phyloP scores from a whole-genome alignment of 2,329 filamentous ascomycete genomes.

The Amphichorda felina region DNA sequence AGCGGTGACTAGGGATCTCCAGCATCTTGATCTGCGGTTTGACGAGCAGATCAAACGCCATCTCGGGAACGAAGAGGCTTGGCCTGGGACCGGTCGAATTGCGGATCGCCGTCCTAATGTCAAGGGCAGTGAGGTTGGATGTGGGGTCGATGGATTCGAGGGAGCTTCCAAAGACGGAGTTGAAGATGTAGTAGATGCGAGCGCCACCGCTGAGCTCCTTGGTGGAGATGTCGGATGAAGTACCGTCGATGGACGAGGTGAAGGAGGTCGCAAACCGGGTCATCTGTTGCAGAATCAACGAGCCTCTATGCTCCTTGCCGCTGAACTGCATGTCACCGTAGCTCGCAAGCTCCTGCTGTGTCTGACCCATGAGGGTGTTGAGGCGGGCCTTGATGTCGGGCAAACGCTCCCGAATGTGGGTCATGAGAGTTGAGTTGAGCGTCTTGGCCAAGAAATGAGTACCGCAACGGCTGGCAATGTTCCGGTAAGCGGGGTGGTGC shows the following conservation, averaged over 20 bases:
- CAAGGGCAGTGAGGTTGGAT: constrained; percentile 82
- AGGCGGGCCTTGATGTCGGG: constrained; percentile 96
- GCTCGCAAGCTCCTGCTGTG: constrained; percentile 93
- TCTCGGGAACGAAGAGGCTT: constrained; percentile 91
- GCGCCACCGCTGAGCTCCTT: constrained; percentile 94
- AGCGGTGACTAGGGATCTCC: constrained; percentile 88
- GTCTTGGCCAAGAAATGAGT: constrained; percentile 92
- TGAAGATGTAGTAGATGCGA: constrained; percentile 98
- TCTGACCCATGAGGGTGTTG: constrained; percentile 99
- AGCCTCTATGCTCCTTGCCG: constrained; percentile 91
- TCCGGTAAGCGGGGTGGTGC: constrained; percentile 92
- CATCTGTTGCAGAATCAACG: constrained; percentile 93
- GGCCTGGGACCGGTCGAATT: constrained; percentile 95
- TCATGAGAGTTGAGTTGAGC: constrained; percentile 89
- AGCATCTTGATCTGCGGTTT: constrained; percentile 98
- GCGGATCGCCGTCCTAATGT: constrained; percentile 93
- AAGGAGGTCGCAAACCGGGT: constrained; percentile 96
- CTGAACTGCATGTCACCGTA: constrained; percentile 98
- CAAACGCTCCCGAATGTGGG: constrained; percentile 86
- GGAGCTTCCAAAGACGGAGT: constrained; percentile 94
- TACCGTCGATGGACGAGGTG: constrained; percentile 97
- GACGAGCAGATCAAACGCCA: constrained; percentile 93
- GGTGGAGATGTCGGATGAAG: constrained; percentile 95
- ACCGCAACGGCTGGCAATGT: constrained; percentile 86
- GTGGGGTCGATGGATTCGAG: constrained; percentile 94